Percentiles rank a stretch among this genome's conserved stretches.
These are phyloP conservation scores for Fusarium marasasianum DNA, from an alignment of 2,329 filamentous ascomycete genomes.

Conservation along the genomic window DNA sequence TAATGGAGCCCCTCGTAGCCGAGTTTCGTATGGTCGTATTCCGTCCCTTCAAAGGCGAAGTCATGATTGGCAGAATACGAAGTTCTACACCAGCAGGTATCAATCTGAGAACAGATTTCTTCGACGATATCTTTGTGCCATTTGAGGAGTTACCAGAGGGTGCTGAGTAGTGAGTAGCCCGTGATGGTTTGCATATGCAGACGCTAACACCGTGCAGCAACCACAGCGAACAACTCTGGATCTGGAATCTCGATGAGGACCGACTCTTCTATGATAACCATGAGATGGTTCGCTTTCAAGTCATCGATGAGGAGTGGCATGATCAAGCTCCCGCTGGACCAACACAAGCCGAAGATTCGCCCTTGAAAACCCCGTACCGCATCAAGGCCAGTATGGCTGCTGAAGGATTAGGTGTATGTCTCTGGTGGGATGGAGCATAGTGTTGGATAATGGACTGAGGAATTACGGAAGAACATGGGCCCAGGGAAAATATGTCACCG, in stretches of 20 bases:
- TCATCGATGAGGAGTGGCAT: conserved; percentile 89
- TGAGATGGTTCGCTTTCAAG: conserved; percentile 86
- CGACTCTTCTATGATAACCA: conserved; percentile 89
- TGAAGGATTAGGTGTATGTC: conserved; percentile 68
- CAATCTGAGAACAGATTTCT: conserved; percentile 87
- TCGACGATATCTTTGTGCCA: conserved; percentile 88
- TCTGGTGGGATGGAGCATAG: conserved; percentile 67
- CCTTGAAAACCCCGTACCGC: conserved; percentile 75
- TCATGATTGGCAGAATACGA: conserved; percentile 85
- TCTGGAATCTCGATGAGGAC: conserved; percentile 80
- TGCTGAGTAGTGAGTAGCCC: conserved; percentile 71
- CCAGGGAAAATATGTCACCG: conserved; percentile 32
- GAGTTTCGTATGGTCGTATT: conserved; percentile 95
- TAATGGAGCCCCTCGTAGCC: conserved; percentile 55
- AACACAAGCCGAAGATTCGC: conserved; percentile 66
- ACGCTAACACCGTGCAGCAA: conserved; percentile 59
- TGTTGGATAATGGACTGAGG: conserved; percentile 20
- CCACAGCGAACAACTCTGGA: conserved; percentile 80
- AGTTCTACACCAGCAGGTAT: conserved; percentile 78
- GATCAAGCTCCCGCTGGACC: conserved; percentile 82
- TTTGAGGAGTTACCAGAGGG: conserved; percentile 77
- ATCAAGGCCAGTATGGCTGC: conserved; percentile 73
- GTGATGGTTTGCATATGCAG: neutral
- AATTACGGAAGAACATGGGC: neutral
- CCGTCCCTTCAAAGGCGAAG: conserved; percentile 93